Base-by-base conservation (phyloP, 108 stramenopile genomes). In the Epithemia pelagica region DNA sequence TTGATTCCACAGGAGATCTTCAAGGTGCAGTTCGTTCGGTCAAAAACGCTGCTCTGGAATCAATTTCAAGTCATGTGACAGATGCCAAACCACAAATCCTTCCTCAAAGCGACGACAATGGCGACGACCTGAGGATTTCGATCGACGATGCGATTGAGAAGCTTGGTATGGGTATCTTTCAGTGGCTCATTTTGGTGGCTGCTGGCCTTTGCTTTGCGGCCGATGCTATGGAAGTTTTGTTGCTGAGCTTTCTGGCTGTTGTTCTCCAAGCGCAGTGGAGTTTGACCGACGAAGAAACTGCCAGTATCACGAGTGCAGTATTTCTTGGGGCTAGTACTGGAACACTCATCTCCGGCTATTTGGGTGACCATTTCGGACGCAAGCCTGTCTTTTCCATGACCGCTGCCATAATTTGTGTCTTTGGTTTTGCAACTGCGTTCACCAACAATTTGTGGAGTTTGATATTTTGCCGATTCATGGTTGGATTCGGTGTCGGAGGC, bases 401-500 rank as follows among this genome's bases (percentile, higher is more conserved):
- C 1, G 74, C 81, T 0, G 31, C 46, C 22, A 73, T 84, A 27
- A 90, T 93, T 62, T 69, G 78, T 27, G 30, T 84, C 10, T 87
- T 85, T 74, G 92, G 92, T 1, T 37, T 88, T 1, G 61, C 68
- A 10, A 84, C 87, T n/a, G 78, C 80, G 18, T 69, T 78, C 71
- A 76, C 80, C 29, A 66, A 62, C 0, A 68, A 63, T 2, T 86
- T 69, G 66, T 22, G 54, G 2, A 59, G 60, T 26, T 55, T 93
- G 31, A 15, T 93, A 24, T 54, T 76, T 2, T 61, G 74, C 32
- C 37, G 37, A 5, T 76, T 82, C 27, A 64, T 81, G 64, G 88
- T 90, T 60, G 91, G 91, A 27, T 82, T 94, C 54, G 89, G 89
- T 1, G 79, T 94, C 2, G 92, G 92, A 10, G 92, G 92, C 2